A percentile compares a stretch with the other conserved stretches of the same genome.
Evolutionary conservation across 2,329 filamentous ascomycete species (phyloP).

Genomic region (Pleoardoris graminearum): DNA sequence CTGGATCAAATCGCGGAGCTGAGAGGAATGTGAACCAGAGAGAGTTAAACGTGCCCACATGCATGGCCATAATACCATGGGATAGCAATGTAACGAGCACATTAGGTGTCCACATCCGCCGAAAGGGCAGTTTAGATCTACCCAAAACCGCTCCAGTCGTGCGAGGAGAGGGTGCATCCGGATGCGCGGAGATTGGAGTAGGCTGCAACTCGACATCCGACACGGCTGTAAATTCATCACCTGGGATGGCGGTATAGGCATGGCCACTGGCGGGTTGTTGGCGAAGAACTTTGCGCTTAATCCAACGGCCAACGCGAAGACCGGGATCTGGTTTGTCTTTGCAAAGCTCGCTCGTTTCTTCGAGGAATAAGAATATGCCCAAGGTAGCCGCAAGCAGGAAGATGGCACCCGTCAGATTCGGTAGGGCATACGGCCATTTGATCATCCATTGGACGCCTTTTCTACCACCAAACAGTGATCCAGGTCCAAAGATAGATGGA

Average conservation of each 20-base stretch:
- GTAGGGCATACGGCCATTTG: constrained; percentile 69
- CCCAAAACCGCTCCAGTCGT: constrained; percentile 18
- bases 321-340: constrained; percentile 48
- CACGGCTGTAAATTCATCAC: constrained; percentile 31
- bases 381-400: constrained; percentile 61
- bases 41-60: constrained; percentile 54
- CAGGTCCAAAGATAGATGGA: constrained; percentile 65
- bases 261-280: constrained; percentile 21
- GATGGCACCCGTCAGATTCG: constrained; percentile 66
- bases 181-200: constrained; percentile 30
- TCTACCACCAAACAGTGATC: constrained; percentile 59
- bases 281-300: constrained; percentile 41
- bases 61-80: constrained; percentile 52
- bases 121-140: constrained; percentile 48
- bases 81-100: constrained; percentile 50
- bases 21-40: constrained; percentile 57
- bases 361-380: constrained; percentile 65
- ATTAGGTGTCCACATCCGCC: constrained; percentile 53
- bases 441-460: constrained; percentile 66
- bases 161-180: not conserved
- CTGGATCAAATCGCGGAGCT: constrained; percentile 48
- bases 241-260: constrained; percentile 38
- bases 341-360: constrained; percentile 58
- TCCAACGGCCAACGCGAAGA: constrained; percentile 44
- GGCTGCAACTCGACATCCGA: constrained; percentile 32